Conservation (phyloP, 495 filamentous ascomycete species). For the Trichoderma reesei region DNA sequence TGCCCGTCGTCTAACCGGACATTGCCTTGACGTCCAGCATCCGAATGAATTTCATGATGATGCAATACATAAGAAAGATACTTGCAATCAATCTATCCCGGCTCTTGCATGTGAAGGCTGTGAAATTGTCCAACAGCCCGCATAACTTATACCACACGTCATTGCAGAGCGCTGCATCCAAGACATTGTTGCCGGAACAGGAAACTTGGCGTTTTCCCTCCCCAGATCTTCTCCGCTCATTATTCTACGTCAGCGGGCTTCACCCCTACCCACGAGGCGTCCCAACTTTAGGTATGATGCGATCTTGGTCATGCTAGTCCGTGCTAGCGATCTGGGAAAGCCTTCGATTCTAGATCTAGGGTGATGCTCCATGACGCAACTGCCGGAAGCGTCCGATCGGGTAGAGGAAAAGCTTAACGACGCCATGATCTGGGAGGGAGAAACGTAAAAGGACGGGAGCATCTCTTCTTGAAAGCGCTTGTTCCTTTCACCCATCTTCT, state of each 20-base stretch:
- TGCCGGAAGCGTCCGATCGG: background rate
- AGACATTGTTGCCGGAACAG: too few species aligned
- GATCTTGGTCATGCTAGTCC: background rate
- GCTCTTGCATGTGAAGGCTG: too few species aligned
- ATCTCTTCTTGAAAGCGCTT: too few species aligned
- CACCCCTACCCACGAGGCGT: background rate
- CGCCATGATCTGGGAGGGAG: background rate
- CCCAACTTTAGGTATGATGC: background rate
- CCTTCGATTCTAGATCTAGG: background rate
- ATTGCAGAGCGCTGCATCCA: too few species aligned
- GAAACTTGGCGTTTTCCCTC: too few species aligned
- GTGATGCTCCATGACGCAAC: conserved; percentile 2
- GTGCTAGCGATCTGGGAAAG: background rate
- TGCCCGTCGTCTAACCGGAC: too few species aligned
- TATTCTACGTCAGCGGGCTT: background rate
- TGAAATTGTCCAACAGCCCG: too few species aligned
- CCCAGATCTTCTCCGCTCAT: background rate
- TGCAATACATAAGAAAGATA: too few species aligned
- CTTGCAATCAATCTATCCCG: too few species aligned
- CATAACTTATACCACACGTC: too few species aligned
- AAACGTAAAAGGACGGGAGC: background rate
- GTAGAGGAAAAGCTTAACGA: background rate
- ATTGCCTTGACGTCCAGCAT: too few species aligned
- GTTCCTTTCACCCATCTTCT: background rate
- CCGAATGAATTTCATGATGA: too few species aligned